phyloP scores from a whole-genome alignment of 2,329 filamentous ascomycete genomes.

The Cladophialophora psammophila region DNA sequence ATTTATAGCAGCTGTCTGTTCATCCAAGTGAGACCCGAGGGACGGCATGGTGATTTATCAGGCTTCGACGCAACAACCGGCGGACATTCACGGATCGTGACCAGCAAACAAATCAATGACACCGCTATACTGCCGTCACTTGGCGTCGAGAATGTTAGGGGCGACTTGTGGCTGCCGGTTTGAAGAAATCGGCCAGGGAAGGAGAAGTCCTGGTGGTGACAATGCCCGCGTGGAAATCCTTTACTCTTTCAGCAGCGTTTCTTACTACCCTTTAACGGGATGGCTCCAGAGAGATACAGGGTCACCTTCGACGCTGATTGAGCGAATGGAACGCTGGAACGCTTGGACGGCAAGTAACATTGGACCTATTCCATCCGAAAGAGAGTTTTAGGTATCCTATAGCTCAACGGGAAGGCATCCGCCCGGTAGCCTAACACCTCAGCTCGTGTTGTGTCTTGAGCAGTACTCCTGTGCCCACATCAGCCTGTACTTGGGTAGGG shows the following conservation, averaged over 20 bases:
- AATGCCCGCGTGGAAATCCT: neutral
- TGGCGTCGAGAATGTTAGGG: conserved; percentile 6
- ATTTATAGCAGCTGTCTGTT: conserved; percentile 16
- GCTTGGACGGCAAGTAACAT: conserved; percentile 3
- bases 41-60: conserved; percentile 9
- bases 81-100: neutral
- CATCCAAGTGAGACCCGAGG: neutral
- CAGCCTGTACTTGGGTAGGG: neutral
- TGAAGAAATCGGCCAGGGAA: neutral
- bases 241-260: conserved; percentile 11
- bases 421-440: conserved; percentile 23
- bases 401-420: conserved; percentile 20
- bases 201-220: neutral
- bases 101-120: neutral
- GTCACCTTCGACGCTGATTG: neutral
- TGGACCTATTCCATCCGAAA: conserved; percentile 3
- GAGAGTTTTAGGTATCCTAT: conserved; percentile 11
- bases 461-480: neutral
- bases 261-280: neutral
- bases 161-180: conserved; percentile 8
- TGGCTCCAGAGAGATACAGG: neutral
- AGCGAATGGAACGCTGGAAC: conserved; percentile 3
- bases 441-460: neutral
- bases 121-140: conserved; percentile 2
- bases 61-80: neutral